These are phyloP conservation scores for Pichia terricola DNA, from an alignment of 1,139 yeast genomes.

Conservation along the genomic window DNA sequence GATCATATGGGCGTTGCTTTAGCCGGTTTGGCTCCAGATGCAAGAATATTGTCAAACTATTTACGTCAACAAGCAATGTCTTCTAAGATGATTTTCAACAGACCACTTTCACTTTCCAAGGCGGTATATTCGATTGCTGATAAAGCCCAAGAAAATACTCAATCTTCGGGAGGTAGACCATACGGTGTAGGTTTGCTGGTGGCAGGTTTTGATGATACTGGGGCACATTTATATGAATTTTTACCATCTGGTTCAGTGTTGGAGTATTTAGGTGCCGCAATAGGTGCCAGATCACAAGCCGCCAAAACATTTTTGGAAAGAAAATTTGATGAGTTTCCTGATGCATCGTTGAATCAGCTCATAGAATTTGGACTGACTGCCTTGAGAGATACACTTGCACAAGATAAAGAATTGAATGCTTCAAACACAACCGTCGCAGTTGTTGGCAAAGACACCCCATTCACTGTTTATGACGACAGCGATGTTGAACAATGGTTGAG, in stretches of 20 bases:
- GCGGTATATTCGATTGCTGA: slow-evolving; percentile 87
- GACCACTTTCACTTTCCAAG: slow-evolving; percentile 77
- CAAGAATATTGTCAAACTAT: slow-evolving; percentile 81
- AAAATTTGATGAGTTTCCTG: slow-evolving; percentile 57
- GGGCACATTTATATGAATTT: slow-evolving; percentile 90
- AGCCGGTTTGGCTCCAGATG: slow-evolving; percentile 98
- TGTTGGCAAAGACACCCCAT: slow-evolving; percentile 72
- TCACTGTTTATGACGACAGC: slow-evolving; percentile 78
- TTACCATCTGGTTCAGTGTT: slow-evolving; percentile 92
- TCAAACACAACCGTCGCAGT: slow-evolving; percentile 86
- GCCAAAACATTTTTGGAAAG: slow-evolving; percentile 94
- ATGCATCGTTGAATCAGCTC: slow-evolving; percentile 58
- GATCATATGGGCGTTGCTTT: slow-evolving; percentile 90
- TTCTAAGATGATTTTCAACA: slow-evolving; percentile 74
- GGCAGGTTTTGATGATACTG: slow-evolving; percentile 89
- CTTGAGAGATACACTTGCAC: slow-evolving; percentile 85
- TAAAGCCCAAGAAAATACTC: slow-evolving; percentile 95
- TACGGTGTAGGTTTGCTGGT: slow-evolving; percentile 93
- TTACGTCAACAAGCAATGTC: slow-evolving; percentile 88
- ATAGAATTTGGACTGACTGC: slow-evolving; percentile 86
- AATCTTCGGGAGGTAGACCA: slow-evolving; percentile 91
- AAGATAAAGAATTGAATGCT: slow-evolving; percentile 80
- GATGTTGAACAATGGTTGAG: slow-evolving; percentile 67
- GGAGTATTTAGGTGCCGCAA: slow-evolving; percentile 89
- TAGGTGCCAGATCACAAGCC: slow-evolving; percentile 98